These are phyloP conservation scores for Acanthamoeba healyi DNA, from an alignment of 208 protist genomes.

Conservation along the genomic window DNA sequence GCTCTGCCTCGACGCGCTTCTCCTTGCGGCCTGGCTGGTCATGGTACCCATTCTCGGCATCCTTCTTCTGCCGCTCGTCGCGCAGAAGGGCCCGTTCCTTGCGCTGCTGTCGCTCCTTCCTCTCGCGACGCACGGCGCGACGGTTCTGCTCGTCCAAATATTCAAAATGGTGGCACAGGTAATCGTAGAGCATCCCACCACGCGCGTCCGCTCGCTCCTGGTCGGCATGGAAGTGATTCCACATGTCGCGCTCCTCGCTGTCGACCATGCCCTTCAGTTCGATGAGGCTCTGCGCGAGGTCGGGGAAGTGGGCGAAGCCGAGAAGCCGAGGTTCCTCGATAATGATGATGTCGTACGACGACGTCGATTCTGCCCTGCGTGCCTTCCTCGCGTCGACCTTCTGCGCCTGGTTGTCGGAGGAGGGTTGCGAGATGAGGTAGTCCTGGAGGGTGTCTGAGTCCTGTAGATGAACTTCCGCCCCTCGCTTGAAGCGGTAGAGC, in stretches of 20 bases:
- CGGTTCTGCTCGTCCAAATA: constrained; percentile 63
- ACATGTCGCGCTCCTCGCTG: constrained; percentile 37
- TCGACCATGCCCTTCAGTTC: constrained; percentile 31
- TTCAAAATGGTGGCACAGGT: constrained; percentile 71
- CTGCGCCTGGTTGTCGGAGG: neutral
- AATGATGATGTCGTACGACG: constrained; percentile 12
- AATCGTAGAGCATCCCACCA: constrained; percentile 36
- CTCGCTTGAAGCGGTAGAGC: neutral
- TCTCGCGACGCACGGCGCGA: neutral
- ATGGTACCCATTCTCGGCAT: constrained; percentile 48
- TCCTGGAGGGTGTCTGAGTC: neutral
- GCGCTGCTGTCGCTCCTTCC: constrained; percentile 26
- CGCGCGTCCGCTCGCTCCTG: neutral
- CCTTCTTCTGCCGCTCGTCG: constrained; percentile 48
- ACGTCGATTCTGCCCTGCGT: neutral
- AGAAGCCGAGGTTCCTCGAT: constrained; percentile 36
- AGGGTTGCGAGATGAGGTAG: neutral
- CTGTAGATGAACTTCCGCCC: neutral
- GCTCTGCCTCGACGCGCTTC: constrained; percentile 25
- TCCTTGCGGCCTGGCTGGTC: constrained; percentile 20
- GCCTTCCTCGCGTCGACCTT: neutral
- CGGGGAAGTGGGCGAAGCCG: constrained; percentile 44
- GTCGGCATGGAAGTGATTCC: neutral
- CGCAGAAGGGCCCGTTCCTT: constrained; percentile 19
- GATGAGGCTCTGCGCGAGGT: neutral